phyloP scores from a whole-genome alignment of 306 rosid genomes.

The Prunus kanzakura region DNA sequence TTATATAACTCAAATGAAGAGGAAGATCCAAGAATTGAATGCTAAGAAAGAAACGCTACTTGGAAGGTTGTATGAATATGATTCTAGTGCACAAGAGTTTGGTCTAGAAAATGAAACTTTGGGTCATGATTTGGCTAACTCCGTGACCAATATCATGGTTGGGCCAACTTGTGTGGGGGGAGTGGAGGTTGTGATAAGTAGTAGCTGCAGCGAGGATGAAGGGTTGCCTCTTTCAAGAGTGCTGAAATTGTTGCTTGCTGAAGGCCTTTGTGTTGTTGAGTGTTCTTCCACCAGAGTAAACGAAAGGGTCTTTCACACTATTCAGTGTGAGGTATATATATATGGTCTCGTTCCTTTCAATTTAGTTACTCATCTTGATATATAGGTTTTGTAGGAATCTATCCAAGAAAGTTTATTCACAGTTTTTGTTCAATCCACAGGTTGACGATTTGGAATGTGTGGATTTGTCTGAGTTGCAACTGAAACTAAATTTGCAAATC shows the following conservation, averaged over 20 bases:
- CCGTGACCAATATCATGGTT: conserved; percentile 4
- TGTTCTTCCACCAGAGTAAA: conserved; percentile 31
- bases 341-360: background rate
- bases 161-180: conserved; percentile 20
- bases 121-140: background rate
- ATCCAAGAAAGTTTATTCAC: background rate
- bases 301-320: conserved; percentile 28
- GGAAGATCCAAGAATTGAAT: conserved; percentile 38
- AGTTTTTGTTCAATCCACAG: conserved; percentile 17
- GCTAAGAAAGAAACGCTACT: conserved; percentile 47
- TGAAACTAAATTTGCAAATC: conserved; percentile 26
- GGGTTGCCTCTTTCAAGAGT: conserved; percentile 27
- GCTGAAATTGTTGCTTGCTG: conserved; percentile 24
- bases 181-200: conserved; percentile 28
- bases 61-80: conserved; percentile 18
- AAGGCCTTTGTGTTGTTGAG: conserved; percentile 24
- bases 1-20: conserved; percentile 48
- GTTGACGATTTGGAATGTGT: conserved; percentile 19
- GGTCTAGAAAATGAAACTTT: background rate
- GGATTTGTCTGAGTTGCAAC: conserved; percentile 30
- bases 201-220: background rate
- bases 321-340: conserved; percentile 35
- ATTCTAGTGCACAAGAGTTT: background rate
- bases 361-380: background rate
- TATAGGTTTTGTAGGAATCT: background rate